phyloP scores from a whole-genome alignment of 257 asterid species.

The Nicotiana undulata region DNA sequence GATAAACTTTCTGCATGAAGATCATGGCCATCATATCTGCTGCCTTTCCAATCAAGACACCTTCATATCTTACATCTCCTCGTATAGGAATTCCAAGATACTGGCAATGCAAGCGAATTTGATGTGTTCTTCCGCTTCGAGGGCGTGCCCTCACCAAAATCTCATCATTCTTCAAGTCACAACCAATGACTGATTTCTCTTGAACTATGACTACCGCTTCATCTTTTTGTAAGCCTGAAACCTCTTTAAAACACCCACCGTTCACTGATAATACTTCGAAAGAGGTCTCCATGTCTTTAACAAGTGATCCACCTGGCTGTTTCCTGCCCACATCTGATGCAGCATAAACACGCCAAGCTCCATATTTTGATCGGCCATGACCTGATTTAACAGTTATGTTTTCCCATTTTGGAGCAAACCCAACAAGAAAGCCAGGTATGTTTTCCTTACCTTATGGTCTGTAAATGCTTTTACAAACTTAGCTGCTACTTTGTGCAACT shows the following conservation, averaged over 20 bases:
- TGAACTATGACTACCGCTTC: conserved; percentile 34
- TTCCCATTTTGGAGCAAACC: conserved; percentile 56
- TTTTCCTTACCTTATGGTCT: conserved; percentile 60
- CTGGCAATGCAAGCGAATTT: conserved; percentile 90
- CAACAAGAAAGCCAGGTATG: conserved; percentile 65
- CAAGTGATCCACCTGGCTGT: conserved; percentile 77
- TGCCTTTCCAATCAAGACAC: conserved; percentile 76
- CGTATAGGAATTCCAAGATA: conserved; percentile 79
- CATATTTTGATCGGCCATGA: conserved; percentile 84
- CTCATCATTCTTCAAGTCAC: conserved; percentile 46
- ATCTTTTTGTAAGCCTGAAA: conserved; percentile 19
- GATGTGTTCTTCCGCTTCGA: conserved; percentile 88
- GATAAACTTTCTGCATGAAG: conserved; percentile 92
- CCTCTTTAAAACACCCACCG: conserved; percentile 26
- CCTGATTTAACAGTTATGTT: conserved; percentile 56
- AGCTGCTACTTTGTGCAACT: conserved; percentile 85
- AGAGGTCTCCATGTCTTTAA: conserved; percentile 77
- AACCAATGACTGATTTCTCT: conserved; percentile 37
- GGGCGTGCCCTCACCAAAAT: conserved; percentile 73
- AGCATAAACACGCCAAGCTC: conserved; percentile 97
- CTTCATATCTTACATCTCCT: conserved; percentile 89
- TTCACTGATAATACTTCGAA: conserved; percentile 60
- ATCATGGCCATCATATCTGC: conserved; percentile 56
- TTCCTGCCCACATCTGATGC: conserved; percentile 61
- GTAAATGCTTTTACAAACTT: conserved; percentile 89